phyloP scores from a whole-genome alignment of 306 rosid species.

The Cucumis sativus region Cucumber_9930_V3 NC_026660.2:25569501-25570000 shows the following conservation, averaged over 20 bases:
- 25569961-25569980: slow-evolving; percentile 93
- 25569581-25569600: no score
- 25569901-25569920: slow-evolving; percentile 17
- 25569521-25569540: slow-evolving; percentile 85
- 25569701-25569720: slow-evolving; percentile 97
- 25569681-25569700: slow-evolving; percentile 99
- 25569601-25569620: neutral
- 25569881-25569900: neutral
- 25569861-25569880: no score
- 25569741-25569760: slow-evolving; percentile 98
- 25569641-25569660: slow-evolving; percentile 45
- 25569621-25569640: neutral
- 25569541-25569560: slow-evolving; percentile 47
- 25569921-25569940: slow-evolving; percentile 94
- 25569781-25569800: slow-evolving; percentile 92
- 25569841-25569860: no score
- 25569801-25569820: slow-evolving; percentile 16
- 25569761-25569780: slow-evolving; percentile 97
- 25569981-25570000: slow-evolving; percentile 98
- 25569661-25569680: slow-evolving; percentile 98
- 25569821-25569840: no score
- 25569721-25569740: slow-evolving; percentile 99
- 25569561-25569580: neutral
- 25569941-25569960: slow-evolving; percentile 77
- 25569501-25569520: slow-evolving; percentile 98